Percentiles rank a stretch among this genome's conserved stretches.
phyloP scores from a whole-genome alignment of 2,329 filamentous ascomycete genomes.

The Celoporthe dispersa region DNA sequence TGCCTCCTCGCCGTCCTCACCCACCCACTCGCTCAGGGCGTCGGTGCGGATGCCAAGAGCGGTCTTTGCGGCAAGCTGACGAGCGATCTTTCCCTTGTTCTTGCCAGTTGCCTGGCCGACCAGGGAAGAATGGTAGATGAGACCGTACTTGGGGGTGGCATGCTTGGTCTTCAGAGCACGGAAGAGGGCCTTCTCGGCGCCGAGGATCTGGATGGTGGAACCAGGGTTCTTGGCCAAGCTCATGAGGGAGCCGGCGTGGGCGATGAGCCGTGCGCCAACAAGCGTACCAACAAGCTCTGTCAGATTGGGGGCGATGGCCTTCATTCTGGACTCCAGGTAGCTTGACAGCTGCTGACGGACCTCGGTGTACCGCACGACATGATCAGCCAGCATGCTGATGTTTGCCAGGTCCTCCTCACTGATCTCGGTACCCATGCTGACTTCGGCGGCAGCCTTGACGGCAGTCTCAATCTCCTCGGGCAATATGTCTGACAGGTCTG shows the following conservation, averaged over 20 bases:
- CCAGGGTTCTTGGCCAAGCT: constrained; percentile 94
- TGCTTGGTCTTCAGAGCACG: constrained; percentile 98
- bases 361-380: constrained; percentile 90
- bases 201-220: constrained; percentile 96
- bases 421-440: constrained; percentile 98
- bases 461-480: constrained; percentile 93
- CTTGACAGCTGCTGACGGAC: constrained; percentile 86
- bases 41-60: constrained; percentile 93
- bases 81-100: constrained; percentile 99
- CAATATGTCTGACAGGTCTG: constrained; percentile 85
- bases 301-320: constrained; percentile 93
- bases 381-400: constrained; percentile 88
- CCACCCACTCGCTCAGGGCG: constrained; percentile 78
- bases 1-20: constrained; percentile 67
- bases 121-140: constrained; percentile 89
- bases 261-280: constrained; percentile 91
- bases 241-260: constrained; percentile 91
- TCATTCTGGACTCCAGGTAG: constrained; percentile 93
- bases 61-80: constrained; percentile 92
- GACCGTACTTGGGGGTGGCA: constrained; percentile 97
- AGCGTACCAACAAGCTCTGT: constrained; percentile 91
- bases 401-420: constrained; percentile 90
- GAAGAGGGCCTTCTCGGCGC: constrained; percentile 98
- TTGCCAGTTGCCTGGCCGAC: constrained; percentile 96
- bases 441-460: constrained; percentile 92